Conservation (phyloP, 345 rosid genomes). For the Zanthoxylum bungeanum region DNA sequence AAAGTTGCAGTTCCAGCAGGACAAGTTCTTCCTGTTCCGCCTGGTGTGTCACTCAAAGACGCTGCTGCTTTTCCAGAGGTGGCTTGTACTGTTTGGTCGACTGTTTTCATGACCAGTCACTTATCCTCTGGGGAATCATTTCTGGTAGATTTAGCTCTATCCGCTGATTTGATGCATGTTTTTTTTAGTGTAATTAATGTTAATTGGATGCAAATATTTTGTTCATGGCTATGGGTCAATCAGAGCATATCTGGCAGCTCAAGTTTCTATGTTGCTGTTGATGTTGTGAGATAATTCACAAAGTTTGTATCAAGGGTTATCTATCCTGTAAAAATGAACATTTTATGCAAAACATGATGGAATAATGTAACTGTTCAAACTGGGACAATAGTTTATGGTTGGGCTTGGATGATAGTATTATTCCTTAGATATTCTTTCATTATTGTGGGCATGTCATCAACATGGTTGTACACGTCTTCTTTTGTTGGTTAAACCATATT, state of each 20-base stretch:
- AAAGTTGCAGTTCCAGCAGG: conserved; percentile 63
- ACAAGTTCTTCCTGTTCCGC: conserved; percentile 54
- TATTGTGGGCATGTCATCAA: not conserved
- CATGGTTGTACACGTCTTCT: not conserved
- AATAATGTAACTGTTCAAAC: not conserved
- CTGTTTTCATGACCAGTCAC: conserved; percentile 56
- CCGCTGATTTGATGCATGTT: not conserved
- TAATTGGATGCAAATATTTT: not conserved
- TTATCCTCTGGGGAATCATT: conserved; percentile 54
- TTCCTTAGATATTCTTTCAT: not conserved
- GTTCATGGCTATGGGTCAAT: not conserved
- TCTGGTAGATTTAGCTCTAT: conserved; percentile 35
- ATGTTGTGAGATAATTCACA: not conserved
- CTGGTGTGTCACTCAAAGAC: conserved; percentile 51
- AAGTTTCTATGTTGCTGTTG: not conserved
- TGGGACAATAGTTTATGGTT: not conserved
- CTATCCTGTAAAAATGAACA: not conserved
- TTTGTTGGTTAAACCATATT: not conserved
- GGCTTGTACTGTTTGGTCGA: conserved; percentile 77
- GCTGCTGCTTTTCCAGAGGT: conserved; percentile 64
- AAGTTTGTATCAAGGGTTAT: not conserved
- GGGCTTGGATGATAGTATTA: not conserved
- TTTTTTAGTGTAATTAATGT: not conserved
- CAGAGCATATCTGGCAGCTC: not conserved
- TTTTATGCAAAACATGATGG: not conserved